Conservation (phyloP, 148 eudicot genomes). For the Rhododendron vialii region DNA sequence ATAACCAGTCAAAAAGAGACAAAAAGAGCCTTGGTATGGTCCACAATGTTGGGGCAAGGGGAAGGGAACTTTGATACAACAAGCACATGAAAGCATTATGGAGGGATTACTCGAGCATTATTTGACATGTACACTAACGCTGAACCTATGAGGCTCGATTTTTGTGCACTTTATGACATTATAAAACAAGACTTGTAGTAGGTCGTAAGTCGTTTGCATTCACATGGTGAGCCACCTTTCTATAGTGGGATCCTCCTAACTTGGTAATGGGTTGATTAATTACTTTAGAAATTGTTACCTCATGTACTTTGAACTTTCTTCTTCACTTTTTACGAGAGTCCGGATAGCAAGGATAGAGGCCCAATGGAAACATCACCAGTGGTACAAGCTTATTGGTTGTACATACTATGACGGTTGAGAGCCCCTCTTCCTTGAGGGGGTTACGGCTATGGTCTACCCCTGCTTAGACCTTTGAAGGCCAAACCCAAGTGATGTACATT, state of each 20-base stretch:
- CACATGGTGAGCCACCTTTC: background rate
- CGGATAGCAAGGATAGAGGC: no score
- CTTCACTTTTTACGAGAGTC: background rate
- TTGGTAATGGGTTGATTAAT: background rate
- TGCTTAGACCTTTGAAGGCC: no score
- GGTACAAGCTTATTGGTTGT: no score
- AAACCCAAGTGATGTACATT: background rate
- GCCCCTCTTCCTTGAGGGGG: no score
- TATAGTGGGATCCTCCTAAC: background rate
- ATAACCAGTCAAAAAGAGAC: no score
- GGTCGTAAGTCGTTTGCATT: background rate
- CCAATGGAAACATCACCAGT: no score
- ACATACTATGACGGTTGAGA: no score
- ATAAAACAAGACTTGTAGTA: background rate
- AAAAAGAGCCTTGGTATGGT: background rate
- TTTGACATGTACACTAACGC: background rate
- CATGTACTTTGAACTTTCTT: background rate
- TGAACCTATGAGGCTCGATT: background rate
- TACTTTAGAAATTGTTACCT: background rate
- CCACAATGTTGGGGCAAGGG: no score
- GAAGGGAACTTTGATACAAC: background rate
- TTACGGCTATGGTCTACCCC: no score
- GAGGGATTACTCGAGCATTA: background rate
- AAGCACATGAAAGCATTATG: background rate
- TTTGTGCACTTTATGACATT: background rate